Percentiles rank a stretch among this genome's conserved stretches.
phyloP scores from a whole-genome alignment of 208 protist species.

The Tritrichomonas musculus region DNA sequence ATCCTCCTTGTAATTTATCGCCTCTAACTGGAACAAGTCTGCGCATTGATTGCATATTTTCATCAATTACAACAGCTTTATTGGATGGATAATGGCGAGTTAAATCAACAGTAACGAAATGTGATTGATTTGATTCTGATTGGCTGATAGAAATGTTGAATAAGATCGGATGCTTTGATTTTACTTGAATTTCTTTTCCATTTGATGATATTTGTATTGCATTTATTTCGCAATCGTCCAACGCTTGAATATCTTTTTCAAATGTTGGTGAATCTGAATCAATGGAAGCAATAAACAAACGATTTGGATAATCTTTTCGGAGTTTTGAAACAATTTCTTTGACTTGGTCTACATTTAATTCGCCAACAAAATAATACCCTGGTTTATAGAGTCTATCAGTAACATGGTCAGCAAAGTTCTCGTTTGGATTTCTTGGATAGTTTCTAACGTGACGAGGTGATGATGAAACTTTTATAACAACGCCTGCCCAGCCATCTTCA shows the following conservation, averaged over 20 bases:
- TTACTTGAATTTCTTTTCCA: not conserved
- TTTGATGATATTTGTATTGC: not conserved
- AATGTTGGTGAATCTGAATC: not conserved
- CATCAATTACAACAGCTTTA: not conserved
- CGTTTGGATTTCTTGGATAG: not conserved
- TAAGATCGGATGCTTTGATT: not conserved
- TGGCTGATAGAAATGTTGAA: not conserved
- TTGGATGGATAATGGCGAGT: not conserved
- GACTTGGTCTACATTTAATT: not conserved
- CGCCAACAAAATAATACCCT: not conserved
- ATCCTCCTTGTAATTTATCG: not conserved
- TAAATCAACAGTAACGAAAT: not conserved
- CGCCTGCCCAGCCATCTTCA: not conserved
- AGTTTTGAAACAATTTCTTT: not conserved
- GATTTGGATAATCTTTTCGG: not conserved
- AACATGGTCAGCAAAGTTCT: too few relatives aligned
- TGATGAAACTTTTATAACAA: not conserved
- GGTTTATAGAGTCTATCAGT: too few relatives aligned
- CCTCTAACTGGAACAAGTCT: not conserved
- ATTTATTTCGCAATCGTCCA: not conserved
- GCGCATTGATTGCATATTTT: too few relatives aligned
- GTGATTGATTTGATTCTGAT: not conserved
- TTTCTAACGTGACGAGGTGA: too few relatives aligned
- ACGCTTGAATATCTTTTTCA: not conserved
- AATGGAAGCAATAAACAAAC: not conserved